Evolutionary conservation across 179 eudicot species (phyloP), one percentile per base, ranked within the genome.

Genomic region (Heliamphora pulchella): DNA sequence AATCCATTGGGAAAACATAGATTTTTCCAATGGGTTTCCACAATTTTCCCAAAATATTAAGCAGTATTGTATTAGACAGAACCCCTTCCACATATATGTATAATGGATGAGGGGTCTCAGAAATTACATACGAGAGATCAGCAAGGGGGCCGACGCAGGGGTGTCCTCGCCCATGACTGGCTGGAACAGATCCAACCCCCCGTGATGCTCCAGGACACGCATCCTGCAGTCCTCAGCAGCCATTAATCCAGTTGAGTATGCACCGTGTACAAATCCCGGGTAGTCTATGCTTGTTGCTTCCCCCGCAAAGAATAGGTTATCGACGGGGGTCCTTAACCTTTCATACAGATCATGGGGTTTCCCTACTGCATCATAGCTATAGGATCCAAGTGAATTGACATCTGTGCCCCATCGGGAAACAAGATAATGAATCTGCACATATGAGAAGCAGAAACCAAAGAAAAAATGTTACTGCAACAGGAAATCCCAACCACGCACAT

Each of bases 141-240:
- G 88, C 65, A 95, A 83, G 59, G 98, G 98, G 73, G 91, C 87
- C 11, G 87, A 86, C 13, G 85, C 67, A 0, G 86, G 84, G 0
- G 85, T 80, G 3, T 91, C 97, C 82, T 95, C 97, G 1, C 91
- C 97, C 90, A 90, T 86, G 8, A 86, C 91, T 0, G 93, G 90
- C 87, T 91, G 90, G 84, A 95, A 93, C 77, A 91, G 81, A 77
- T 95, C 97, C 78, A 90, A 66, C 87, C 89, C 97, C 0, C 98
- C 98, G 54, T 93, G 91, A 47, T 95, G 90, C 86, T 95, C 98
- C 80, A 93, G 77, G 77, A 95, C 98, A 8, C 98, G 93, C 97
- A 95, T 95, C 82, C 97, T 87, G 87, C 97, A 95, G 81, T 91
- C 97, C 85, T 95, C 97, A 0, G 97, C 98, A 13, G 98, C 98